A percentile compares a stretch with the other conserved stretches of the same genome.
These are phyloP conservation scores for Athelia psychrophila DNA, from an alignment of 1,284 basidiomycete species.

Conservation along the genomic window DNA sequence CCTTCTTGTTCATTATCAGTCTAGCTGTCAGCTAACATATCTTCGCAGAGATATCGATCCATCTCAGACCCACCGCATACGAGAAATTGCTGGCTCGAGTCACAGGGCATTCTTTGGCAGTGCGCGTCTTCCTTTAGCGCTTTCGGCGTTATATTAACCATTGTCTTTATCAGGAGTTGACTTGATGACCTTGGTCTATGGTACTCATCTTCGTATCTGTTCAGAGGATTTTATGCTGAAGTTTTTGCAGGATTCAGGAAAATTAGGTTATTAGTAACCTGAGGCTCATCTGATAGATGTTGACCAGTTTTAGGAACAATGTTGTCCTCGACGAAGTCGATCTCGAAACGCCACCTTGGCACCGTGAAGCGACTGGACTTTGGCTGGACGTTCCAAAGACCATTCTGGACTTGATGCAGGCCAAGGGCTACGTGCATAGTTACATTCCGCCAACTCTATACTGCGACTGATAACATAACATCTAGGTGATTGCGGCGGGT, in stretches of 20 bases:
- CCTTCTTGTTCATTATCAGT: not conserved
- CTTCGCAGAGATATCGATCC: constrained; percentile 72
- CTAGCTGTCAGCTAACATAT: not conserved
- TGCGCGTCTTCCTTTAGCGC: constrained; percentile 27
- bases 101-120: constrained; percentile 73
- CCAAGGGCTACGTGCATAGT: constrained; percentile 59
- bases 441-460: too few relatives aligned
- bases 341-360: constrained; percentile 78
- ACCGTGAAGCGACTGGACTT: constrained; percentile 73
- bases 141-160: not conserved
- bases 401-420: constrained; percentile 50
- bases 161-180: constrained; percentile 50
- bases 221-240: too few relatives aligned
- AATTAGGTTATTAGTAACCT: constrained; percentile 42
- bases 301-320: constrained; percentile 43
- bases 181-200: constrained; percentile 74
- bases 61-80: constrained; percentile 74
- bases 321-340: constrained; percentile 79
- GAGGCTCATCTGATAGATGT: constrained; percentile 1
- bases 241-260: constrained; percentile 56
- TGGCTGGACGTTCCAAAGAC: constrained; percentile 81
- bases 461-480: too few relatives aligned
- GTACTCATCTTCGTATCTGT: constrained; percentile 39
- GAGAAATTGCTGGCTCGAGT: constrained; percentile 60
- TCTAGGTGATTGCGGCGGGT: constrained; percentile 73